These are phyloP conservation scores for Allium sativum DNA, from an alignment of 106 monocot genomes.

Conservation along the genomic window DNA sequence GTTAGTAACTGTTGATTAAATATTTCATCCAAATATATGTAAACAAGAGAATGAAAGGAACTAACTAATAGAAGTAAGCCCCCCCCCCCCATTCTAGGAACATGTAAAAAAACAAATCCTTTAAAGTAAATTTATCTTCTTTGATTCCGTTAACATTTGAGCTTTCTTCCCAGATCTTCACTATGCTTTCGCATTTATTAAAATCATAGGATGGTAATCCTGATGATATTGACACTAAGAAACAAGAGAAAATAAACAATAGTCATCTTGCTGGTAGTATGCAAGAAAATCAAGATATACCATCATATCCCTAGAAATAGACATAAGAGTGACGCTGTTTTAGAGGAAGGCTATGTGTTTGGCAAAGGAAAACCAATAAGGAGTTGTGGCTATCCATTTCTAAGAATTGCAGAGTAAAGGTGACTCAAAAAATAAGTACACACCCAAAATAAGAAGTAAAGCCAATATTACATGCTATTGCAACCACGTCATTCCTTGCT, in stretches of 20 bases:
- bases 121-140: constrained; percentile 54
- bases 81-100: constrained; percentile 92
- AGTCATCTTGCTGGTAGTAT: neutral
- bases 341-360: neutral
- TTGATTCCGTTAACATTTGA: constrained; percentile 14
- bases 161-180: constrained; percentile 59
- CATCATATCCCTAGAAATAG: neutral
- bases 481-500: constrained; percentile 1
- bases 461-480: neutral
- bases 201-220: constrained; percentile 24
- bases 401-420: neutral
- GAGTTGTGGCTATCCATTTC: neutral
- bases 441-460: neutral
- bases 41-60: neutral
- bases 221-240: constrained; percentile 11
- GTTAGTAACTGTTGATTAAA: constrained; percentile 6
- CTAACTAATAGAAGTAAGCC: constrained; percentile 78
- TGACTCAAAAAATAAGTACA: neutral
- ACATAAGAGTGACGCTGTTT: neutral
- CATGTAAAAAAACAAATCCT: constrained; percentile 80
- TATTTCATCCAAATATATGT: neutral
- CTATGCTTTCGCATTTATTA: constrained; percentile 44
- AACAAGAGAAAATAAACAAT: neutral
- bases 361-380: neutral
- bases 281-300: neutral